Evolutionary conservation across 495 filamentous ascomycete genomes (phyloP).

Genomic region (Aspergillus avenaceus): DNA sequence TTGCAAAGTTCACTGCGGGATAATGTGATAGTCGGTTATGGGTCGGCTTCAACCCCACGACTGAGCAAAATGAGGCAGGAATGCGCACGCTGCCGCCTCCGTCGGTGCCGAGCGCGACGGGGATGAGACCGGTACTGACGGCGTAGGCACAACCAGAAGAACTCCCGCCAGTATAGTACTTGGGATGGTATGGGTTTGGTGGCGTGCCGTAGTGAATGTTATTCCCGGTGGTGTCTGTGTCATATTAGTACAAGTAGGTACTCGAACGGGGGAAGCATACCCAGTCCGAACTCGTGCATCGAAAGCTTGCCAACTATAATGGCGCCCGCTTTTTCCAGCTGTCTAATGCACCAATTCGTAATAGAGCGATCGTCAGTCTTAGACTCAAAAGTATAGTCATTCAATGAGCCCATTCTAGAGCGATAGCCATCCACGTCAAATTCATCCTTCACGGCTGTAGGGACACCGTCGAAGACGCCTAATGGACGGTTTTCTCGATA

Average conservation of each 20-base stretch:
- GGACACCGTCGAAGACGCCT: slow-evolving; percentile 73
- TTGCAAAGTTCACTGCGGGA: slow-evolving; percentile 55
- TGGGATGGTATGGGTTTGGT: slow-evolving; percentile 69
- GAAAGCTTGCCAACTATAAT: slow-evolving; percentile 77
- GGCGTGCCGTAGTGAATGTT: slow-evolving; percentile 76
- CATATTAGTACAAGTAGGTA: neutral
- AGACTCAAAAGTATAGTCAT: slow-evolving; percentile 32
- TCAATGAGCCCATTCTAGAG: slow-evolving; percentile 41
- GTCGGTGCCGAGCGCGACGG: slow-evolving; percentile 77
- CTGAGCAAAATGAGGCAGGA: slow-evolving; percentile 73
- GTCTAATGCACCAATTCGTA: slow-evolving; percentile 64
- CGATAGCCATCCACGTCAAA: slow-evolving; percentile 68
- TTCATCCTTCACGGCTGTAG: slow-evolving; percentile 81
- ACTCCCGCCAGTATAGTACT: slow-evolving; percentile 82
- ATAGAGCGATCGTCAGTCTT: slow-evolving; percentile 56
- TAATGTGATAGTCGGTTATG: slow-evolving; percentile 65
- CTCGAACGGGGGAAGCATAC: slow-evolving; percentile 25
- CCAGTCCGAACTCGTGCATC: slow-evolving; percentile 84
- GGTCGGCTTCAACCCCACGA: slow-evolving; percentile 80
- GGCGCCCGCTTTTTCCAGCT: slow-evolving; percentile 70
- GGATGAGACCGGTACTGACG: slow-evolving; percentile 67
- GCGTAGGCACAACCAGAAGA: slow-evolving; percentile 79
- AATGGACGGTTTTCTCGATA: slow-evolving; percentile 59
- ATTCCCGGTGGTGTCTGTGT: slow-evolving; percentile 68
- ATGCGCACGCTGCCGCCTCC: slow-evolving; percentile 81